phyloP scores from a whole-genome alignment of 129 eudicot genomes.

The Sambucus nigra region DNA sequence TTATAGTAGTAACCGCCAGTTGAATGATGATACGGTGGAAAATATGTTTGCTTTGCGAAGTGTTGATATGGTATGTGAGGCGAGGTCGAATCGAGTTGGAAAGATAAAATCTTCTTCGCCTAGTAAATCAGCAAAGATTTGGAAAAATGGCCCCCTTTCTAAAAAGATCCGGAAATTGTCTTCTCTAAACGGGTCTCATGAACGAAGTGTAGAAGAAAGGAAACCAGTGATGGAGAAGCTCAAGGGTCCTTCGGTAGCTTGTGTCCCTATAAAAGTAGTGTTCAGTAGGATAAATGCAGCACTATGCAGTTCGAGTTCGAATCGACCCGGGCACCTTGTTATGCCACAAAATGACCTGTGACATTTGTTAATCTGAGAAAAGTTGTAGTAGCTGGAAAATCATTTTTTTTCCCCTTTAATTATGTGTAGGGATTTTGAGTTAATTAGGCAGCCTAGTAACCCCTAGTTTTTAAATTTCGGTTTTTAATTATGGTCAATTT shows the following conservation, averaged over 20 bases:
- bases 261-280: conserved; percentile 70
- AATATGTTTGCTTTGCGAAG: too few species aligned
- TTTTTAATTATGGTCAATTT: too few species aligned
- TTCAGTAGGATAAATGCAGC: conserved; percentile 77
- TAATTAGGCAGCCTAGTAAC: too few species aligned
- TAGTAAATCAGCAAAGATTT: conserved; percentile 22
- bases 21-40: conserved; percentile 21
- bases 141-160: conserved; percentile 33
- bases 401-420: too few species aligned
- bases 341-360: too few species aligned
- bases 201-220: conserved; percentile 17
- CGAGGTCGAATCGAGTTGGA: conserved; percentile 1
- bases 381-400: too few species aligned
- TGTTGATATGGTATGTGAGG: too few species aligned
- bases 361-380: too few species aligned
- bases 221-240: conserved; percentile 27
- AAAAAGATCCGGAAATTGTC: conserved; percentile 71
- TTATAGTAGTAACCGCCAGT: conserved; percentile 46
- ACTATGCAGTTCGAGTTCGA: conserved; percentile 31
- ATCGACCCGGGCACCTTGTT: too few species aligned
- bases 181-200: conserved; percentile 43
- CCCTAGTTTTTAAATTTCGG: too few species aligned
- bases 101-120: conserved; percentile 3
- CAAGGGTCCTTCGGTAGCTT: conserved; percentile 51
- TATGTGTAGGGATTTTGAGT: too few species aligned